Base-by-base conservation (phyloP, 352 stramenopile genomes). In the Globisporangium sylvaticum region DNA sequence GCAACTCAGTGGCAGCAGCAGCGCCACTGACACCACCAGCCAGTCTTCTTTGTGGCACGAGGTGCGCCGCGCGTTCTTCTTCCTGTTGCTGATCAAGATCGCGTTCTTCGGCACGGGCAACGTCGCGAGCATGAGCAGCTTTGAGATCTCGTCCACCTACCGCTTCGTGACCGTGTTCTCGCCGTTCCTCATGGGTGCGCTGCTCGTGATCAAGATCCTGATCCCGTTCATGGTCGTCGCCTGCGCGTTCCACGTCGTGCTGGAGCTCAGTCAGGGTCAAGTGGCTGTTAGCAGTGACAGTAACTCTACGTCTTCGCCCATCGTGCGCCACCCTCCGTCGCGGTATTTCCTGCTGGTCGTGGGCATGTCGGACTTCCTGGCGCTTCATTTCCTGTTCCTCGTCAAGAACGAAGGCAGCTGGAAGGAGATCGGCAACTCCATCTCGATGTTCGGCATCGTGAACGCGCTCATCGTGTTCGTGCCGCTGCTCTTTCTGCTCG, bases 31-130 rank as follows among this genome's bases (percentile, higher is more conserved):
- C 34, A 42, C 10, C 12, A 4, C 34, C 34, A 42, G 10, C 25
- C 53, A 37, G 34, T 56, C 9, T 2, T 54, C 50, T 6, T 37
- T 62, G 6, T 64, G 66, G 34, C 55, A 79, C 22, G 84, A 91
- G 37, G 54, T 92, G 31, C 87, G 82, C 0, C 78, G 80, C n/a
- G 87, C 87, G 44, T 90, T 95, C 68, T 78, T 91, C 24, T 95
- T 93, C 60, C 68, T 95, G 25, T 60, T 93, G 62, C 70, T 95
- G 18, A 75, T 92, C 60, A 89, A 95, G 52, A 89, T 95, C 32
- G 87, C 83, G 15, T 95, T 95, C 69, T 95, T 95, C 39, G 87
- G 85, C 27, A 95, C 87, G 25, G 87, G 87, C 64, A 95, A 95
- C 65, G 84, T 95, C 39, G 87, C 87, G 10, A 91, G 81, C 65